Conservation (phyloP, 371 early-diverging fungal species). For the Actinomucor elegans region DNA sequence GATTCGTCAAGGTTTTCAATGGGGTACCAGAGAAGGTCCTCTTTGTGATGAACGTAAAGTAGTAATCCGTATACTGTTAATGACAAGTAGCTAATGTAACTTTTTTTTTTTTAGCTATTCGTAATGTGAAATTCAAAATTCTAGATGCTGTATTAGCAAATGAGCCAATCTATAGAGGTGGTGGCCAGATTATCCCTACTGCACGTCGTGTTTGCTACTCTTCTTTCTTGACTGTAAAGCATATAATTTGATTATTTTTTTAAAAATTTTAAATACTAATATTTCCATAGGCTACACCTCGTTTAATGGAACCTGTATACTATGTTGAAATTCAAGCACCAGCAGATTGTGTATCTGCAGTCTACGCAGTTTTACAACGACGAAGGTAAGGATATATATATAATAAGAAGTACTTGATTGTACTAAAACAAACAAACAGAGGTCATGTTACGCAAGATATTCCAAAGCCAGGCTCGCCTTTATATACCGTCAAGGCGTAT, state of each 20-base stretch:
- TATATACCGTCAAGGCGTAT: slow-evolving; percentile 91
- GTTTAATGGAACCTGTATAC: slow-evolving; percentile 96
- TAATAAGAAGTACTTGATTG: neutral
- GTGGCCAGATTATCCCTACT: slow-evolving; percentile 98
- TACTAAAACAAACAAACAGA: slow-evolving; percentile 29
- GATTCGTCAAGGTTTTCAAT: slow-evolving; percentile 95
- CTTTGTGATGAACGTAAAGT: slow-evolving; percentile 91
- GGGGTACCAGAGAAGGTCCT: slow-evolving; percentile 96
- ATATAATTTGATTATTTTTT: neutral
- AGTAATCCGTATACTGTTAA: too few species aligned
- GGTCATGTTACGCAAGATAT: slow-evolving; percentile 97
- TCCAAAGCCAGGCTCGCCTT: slow-evolving; percentile 94
- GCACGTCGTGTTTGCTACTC: slow-evolving; percentile 97
- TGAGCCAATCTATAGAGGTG: slow-evolving; percentile 90
- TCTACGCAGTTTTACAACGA: slow-evolving; percentile 93
- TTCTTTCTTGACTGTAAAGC: slow-evolving; percentile 82
- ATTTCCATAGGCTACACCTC: slow-evolving; percentile 79
- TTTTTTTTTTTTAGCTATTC: slow-evolving; percentile 65
- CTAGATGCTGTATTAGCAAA: slow-evolving; percentile 83
- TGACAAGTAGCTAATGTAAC: too few species aligned
- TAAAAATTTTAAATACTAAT: neutral
- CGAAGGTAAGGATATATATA: slow-evolving; percentile 56
- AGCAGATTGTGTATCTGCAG: slow-evolving; percentile 92
- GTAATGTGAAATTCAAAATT: slow-evolving; percentile 92
- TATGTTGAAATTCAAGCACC: slow-evolving; percentile 96